Evolutionary conservation across 2,329 filamentous ascomycete genomes (phyloP).

Genomic region (Bipolaris gigantea): DNA sequence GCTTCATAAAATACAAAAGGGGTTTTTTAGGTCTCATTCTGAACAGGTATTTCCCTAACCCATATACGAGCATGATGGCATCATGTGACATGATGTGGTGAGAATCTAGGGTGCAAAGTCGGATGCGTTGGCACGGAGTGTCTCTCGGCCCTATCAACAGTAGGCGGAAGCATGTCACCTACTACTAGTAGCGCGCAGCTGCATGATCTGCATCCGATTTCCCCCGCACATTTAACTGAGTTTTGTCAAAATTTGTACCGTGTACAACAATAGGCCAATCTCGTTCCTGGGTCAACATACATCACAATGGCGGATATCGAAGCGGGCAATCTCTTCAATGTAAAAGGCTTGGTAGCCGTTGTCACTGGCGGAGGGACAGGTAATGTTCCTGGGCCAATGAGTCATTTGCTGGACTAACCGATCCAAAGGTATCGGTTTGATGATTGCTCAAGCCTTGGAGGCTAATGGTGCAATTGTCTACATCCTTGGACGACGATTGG

Average conservation of each 20-base stretch:
- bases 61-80: not conserved
- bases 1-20: no score
- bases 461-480: conserved; percentile 29
- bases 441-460: conserved; percentile 26
- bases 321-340: conserved; percentile 12
- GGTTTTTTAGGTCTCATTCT: no score
- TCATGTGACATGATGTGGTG: not conserved
- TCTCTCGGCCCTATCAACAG: not conserved
- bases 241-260: not conserved
- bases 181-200: not conserved
- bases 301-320: conserved; percentile 8
- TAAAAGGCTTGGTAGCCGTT: conserved; percentile 22
- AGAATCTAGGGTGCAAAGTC: not conserved
- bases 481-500: conserved; percentile 26
- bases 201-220: not conserved
- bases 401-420: not conserved
- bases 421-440: conserved; percentile 26
- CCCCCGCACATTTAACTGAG: not conserved
- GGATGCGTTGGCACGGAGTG: not conserved
- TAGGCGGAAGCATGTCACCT: not conserved
- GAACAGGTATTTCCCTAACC: no score
- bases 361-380: conserved; percentile 24
- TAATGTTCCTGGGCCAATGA: not conserved
- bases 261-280: not conserved
- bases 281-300: not conserved